Evolutionary conservation across 2,329 filamentous ascomycete species (phyloP).

Genomic region (Botrytis fragariae): DNA sequence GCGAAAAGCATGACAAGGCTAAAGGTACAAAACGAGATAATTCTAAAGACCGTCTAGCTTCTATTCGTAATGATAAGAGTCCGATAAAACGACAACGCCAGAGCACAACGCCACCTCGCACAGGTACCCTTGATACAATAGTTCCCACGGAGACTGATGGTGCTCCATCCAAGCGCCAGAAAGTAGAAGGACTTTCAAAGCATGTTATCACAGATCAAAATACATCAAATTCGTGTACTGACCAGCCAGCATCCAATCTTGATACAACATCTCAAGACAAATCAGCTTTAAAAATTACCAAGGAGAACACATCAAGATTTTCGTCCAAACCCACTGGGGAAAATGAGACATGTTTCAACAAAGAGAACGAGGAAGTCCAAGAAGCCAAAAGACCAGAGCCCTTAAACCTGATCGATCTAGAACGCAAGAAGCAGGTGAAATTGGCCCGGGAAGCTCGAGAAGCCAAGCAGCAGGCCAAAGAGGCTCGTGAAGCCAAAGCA

Average conservation of each 20-base stretch:
- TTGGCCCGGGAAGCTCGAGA: slow-evolving; percentile 36
- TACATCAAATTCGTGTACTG: slow-evolving; percentile 33
- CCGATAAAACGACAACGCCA: slow-evolving; percentile 57
- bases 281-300: not conserved
- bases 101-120: slow-evolving; percentile 56
- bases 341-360: slow-evolving; percentile 39
- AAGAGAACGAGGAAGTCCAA: slow-evolving; percentile 33
- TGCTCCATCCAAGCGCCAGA: slow-evolving; percentile 54
- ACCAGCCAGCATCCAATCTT: slow-evolving; percentile 26
- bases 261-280: slow-evolving; percentile 31
- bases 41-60: slow-evolving; percentile 52
- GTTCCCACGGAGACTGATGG: slow-evolving; percentile 53
- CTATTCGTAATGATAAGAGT: slow-evolving; percentile 47
- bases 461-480: slow-evolving; percentile 29
- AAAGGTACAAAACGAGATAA: slow-evolving; percentile 62
- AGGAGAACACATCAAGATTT: not conserved
- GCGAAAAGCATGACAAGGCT: slow-evolving; percentile 48
- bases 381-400: slow-evolving; percentile 36
- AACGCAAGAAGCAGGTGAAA: slow-evolving; percentile 29
- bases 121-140: slow-evolving; percentile 43
- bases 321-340: not conserved
- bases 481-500: slow-evolving; percentile 30
- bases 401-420: slow-evolving; percentile 26
- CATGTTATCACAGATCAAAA: slow-evolving; percentile 29
- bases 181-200: slow-evolving; percentile 45